Base-by-base conservation (phyloP, 306 rosid species). In the Prunus armeniaca region DNA sequence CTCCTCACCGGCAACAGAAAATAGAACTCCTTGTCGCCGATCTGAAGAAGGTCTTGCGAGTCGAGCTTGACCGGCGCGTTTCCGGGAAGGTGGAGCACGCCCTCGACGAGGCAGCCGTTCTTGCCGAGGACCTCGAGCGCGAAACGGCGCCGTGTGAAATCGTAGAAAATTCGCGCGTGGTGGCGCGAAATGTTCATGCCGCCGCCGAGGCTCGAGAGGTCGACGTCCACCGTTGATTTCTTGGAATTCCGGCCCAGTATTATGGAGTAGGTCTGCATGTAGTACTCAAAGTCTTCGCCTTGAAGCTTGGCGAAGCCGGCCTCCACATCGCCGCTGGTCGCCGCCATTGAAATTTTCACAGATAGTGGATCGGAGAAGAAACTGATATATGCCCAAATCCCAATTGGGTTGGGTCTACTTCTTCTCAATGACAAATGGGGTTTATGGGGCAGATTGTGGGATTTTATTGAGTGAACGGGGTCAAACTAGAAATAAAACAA, bases 181-280 rank as follows among this genome's bases (percentile, higher is more conserved):
- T 96, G 93, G 75, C 99, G 98, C 1, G 99, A 96, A 76, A 96
- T 96, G 86, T 96, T 96, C 99, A 96, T 96, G 1, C 99, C 99
- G 20, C 99, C 99, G 15, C 99, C 99, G 75, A 96, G 98, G 83
- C 97, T 91, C 9, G 99, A 96, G 51, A 96, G 97, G 84, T 96
- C 99, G 9, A 96, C 98, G 67, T 96, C 99, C 8, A 96, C 99
- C 47, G 87, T 92, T 32, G 99, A 92, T 80, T 92, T 96, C 85
- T 96, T 96, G 74, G 99, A 96, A 76, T 96, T 96, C 18, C 99
- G 97, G 57, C 99, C 99, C 2, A 96, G 93, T 79, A 96, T 85
- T 58, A 96, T 96, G 67, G 98, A 92, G 84, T 96, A 96, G 81
- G 99, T 96, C 69, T 96, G 99, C 99, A 92, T 96, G 76, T 96